Evolutionary conservation across 148 eudicot genomes (phyloP), one percentile per base, ranked within the genome.

Genomic region (Diospyros kaki): DNA sequence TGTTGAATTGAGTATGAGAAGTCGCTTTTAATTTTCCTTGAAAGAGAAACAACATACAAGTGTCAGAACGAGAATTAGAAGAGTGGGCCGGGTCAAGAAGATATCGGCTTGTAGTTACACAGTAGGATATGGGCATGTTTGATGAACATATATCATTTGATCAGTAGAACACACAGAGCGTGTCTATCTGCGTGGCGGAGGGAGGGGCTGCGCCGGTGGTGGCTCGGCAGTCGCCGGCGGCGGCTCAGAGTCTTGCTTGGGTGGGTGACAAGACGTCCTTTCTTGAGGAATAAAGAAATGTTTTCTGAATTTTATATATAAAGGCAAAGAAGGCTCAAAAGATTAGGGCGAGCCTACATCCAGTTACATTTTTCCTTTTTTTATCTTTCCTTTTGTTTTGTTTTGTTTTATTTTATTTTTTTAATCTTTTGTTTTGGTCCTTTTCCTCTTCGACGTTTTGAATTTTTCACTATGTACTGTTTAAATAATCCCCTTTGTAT

Each of bases 181-280:
- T 1, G 42, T 18, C 9, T 48, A 39, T 6, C 4, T 59, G 28
- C n/a, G 53, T 2, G 40, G 64, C 48, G 40, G 14, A 28, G 28
- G 2, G 52, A 38, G 60, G 4, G 28, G 28, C 28, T 28, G 28
- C 9, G 38, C 9, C 5, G 8, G 72, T 0, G n/a, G 60, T 6
- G 12, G 58, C 69, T 10, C 0, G 58, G 62, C 73, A 15, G 66
- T 60, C 3, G 28, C 42, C 43, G 55, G 80, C 75, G n/a, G 38
- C 64, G 13, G 70, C 45, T 39, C 50, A n/a, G 40, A 17, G 64
- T 7, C 42, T 3, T 59, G 56, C 6, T 43, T 45, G 71, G n/a
- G 64, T 64, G 44, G 72, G 28, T 72, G 68, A 78, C 76, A 78
- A 73, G 76, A 73, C 66, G 64, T 66, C 58, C 40, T 62, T 50